Evolutionary conservation across 805 yeast species (phyloP).

Genomic region (Saccharomycopsis oosterbeekiorum): DNA sequence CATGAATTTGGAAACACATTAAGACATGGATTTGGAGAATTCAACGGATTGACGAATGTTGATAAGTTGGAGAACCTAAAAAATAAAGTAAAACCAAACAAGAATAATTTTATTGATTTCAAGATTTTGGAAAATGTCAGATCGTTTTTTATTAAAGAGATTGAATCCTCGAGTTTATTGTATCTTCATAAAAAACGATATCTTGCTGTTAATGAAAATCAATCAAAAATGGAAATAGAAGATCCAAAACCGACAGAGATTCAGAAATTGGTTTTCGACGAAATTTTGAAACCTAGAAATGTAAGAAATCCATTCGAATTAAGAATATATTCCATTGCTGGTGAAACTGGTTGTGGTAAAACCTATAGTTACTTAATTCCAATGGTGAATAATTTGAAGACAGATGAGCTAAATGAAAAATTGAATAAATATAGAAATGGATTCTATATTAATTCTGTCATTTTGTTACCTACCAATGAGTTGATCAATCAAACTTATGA

Average conservation of each 20-base stretch:
- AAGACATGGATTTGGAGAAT: conserved; percentile 10
- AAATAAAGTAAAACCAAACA: background rate
- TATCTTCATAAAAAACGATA: conserved; percentile 18
- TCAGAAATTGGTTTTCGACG: conserved; percentile 65
- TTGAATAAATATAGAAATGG: background rate
- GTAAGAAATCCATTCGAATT: conserved; percentile 27
- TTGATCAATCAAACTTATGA: conserved; percentile 68
- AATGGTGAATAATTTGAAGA: conserved; percentile 54
- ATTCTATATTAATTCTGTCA: conserved; percentile 46
- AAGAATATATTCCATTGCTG: conserved; percentile 72
- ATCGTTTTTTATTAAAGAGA: conserved; percentile 44
- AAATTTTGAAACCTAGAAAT: conserved; percentile 33
- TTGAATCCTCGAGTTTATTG: conserved; percentile 36
- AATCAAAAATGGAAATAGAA: conserved; percentile 13
- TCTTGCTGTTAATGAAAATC: conserved; percentile 5
- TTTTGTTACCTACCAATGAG: conserved; percentile 79
- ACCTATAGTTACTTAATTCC: conserved; percentile 88
- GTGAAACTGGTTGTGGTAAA: conserved; percentile 96
- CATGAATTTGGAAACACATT: conserved; percentile 10
- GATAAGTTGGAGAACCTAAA: conserved; percentile 2
- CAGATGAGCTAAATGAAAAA: conserved; percentile 32
- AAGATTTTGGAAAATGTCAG: conserved; percentile 61
- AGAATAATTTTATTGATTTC: conserved; percentile 44
- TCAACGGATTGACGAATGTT: conserved; percentile 6
- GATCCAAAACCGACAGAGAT: conserved; percentile 59